A percentile compares a stretch with the other conserved stretches of the same genome.
Evolutionary conservation across 495 filamentous ascomycete genomes (phyloP).

Genomic region (Annulohypoxylon moriforme): DNA sequence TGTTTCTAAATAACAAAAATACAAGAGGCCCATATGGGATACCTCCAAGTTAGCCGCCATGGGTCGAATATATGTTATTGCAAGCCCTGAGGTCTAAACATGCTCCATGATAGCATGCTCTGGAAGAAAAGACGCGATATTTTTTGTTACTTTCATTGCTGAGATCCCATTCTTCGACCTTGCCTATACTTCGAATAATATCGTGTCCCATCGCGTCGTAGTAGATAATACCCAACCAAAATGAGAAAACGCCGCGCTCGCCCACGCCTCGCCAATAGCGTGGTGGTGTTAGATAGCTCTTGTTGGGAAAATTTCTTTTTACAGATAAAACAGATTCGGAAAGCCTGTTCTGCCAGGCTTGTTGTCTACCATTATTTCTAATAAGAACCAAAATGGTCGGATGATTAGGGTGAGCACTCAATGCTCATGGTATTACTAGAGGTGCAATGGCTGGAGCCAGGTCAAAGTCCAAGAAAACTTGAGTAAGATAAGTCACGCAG

Average conservation of each 20-base stretch:
- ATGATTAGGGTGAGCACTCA: conserved; percentile 12
- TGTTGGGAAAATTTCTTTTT: conserved; percentile 37
- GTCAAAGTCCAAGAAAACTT: conserved; percentile 14
- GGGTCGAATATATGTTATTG: conserved; percentile 25
- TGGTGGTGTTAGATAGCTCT: conserved; percentile 24
- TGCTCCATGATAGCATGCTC: conserved; percentile 2
- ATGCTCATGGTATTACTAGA: conserved; percentile 3
- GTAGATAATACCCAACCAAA: conserved; percentile 44
- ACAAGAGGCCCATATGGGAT: conserved; percentile 11
- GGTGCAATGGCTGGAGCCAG: not conserved
- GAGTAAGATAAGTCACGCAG: not conserved
- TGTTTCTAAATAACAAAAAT: conserved; percentile 35
- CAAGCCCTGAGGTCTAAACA: conserved; percentile 21
- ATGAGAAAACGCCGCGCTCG: conserved; percentile 42
- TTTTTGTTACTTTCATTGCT: conserved; percentile 37
- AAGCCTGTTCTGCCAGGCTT: conserved; percentile 3
- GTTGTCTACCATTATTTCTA: conserved; percentile 17
- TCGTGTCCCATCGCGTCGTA: conserved; percentile 45
- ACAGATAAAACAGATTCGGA: conserved; percentile 35
- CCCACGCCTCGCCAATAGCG: conserved; percentile 36
- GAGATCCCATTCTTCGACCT: conserved; percentile 41
- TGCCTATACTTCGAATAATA: conserved; percentile 39
- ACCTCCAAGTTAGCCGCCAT: not conserved
- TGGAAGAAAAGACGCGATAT: conserved; percentile 23
- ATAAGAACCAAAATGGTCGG: conserved; percentile 5